Evolutionary conservation across 176 grass and related monocot species (phyloP).

Genomic region (Hordeum vulgare): MorexV3_pseudomolecules_assembly NC_058524.1:75231136-75231635

Average conservation of each 20-base stretch:
- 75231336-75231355: constrained; percentile 1
- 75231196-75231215: not conserved
- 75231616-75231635: constrained; percentile 47
- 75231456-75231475: constrained; percentile 66
- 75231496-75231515: constrained; percentile 53
- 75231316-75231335: not conserved
- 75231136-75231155: not conserved
- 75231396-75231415: constrained; percentile 55
- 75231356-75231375: constrained; percentile 42
- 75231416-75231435: constrained; percentile 78
- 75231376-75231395: constrained; percentile 78
- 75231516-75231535: constrained; percentile 43
- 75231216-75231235: not conserved
- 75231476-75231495: constrained; percentile 47
- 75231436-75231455: constrained; percentile 83
- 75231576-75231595: constrained; percentile 57
- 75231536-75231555: constrained; percentile 69
- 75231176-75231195: not conserved
- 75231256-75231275: not conserved
- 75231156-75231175: not conserved
- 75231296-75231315: constrained; percentile 15
- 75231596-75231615: constrained; percentile 73
- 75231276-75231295: constrained; percentile 15
- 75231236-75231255: not conserved
- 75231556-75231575: constrained; percentile 62